phyloP scores from a whole-genome alignment of 23 red algal genomes.

The Pyropia yezoensis region DNA sequence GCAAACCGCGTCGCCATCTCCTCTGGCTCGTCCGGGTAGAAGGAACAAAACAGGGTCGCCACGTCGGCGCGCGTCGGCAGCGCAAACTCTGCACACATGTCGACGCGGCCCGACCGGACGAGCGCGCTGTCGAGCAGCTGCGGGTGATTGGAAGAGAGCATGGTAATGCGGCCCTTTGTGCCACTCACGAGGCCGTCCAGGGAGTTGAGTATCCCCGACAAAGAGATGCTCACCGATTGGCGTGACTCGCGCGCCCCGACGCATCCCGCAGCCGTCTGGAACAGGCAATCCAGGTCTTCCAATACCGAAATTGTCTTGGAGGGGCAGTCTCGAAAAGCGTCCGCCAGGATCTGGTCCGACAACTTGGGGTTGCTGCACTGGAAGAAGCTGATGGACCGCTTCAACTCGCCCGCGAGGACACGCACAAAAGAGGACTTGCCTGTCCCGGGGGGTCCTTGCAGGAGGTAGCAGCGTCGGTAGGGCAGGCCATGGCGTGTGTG shows the following conservation, averaged over 20 bases:
- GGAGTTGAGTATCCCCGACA: conserved; percentile 71
- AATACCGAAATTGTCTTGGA: conserved; percentile 43
- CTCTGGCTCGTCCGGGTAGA: conserved; percentile 38
- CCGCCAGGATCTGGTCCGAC: conserved; percentile 46
- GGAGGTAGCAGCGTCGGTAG: conserved; percentile 54
- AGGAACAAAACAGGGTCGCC: conserved; percentile 37
- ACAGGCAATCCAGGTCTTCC: conserved; percentile 66
- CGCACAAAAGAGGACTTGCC: conserved; percentile 59
- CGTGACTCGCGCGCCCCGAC: conserved; percentile 24
- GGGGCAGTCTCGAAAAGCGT: conserved; percentile 33
- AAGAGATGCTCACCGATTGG: conserved; percentile 27
- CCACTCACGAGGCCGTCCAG: conserved; percentile 54
- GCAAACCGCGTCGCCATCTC: conserved; percentile 45
- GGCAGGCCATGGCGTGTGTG: conserved; percentile 45
- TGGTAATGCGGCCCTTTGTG: conserved; percentile 36
- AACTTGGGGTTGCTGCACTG: conserved; percentile 41
- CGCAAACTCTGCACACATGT: conserved; percentile 43
- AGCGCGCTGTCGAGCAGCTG: conserved; percentile 59
- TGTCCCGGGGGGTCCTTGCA: conserved; percentile 54
- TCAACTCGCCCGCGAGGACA: conserved; percentile 49
- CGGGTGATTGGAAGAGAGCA: conserved; percentile 67
- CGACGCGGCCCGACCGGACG: conserved; percentile 56
- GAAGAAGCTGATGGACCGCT: conserved; percentile 43
- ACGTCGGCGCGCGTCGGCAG: conserved; percentile 44
- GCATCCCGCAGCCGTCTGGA: conserved; percentile 3